Evolutionary conservation across 75 land plant genomes (phyloP).

Genomic region (Pinus taeda): DNA sequence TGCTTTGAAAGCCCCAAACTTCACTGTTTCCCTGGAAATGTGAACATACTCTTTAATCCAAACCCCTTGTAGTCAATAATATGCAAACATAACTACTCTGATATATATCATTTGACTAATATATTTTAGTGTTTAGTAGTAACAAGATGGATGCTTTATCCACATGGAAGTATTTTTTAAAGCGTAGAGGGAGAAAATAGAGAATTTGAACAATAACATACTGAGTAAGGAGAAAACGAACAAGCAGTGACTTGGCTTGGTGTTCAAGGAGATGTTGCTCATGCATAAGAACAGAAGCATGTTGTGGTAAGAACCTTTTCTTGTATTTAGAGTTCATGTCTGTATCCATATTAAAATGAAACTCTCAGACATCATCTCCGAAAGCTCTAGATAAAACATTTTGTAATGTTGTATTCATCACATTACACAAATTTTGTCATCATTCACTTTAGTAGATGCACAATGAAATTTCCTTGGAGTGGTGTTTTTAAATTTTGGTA

Average conservation of each 20-base stretch:
- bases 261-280: constrained; percentile 22
- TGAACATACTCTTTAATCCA: neutral
- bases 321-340: too few species aligned
- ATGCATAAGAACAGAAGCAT: constrained; percentile 90
- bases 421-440: too few species aligned
- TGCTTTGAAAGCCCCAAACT: neutral
- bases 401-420: too few species aligned
- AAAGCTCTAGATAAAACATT: too few species aligned
- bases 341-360: too few species aligned
- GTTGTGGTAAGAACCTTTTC: constrained; percentile 72
- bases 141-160: constrained; percentile 9
- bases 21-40: neutral
- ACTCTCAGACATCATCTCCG: too few species aligned
- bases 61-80: neutral
- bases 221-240: constrained; percentile 25
- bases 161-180: constrained; percentile 89
- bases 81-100: neutral
- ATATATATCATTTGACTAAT: neutral
- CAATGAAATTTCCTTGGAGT: too few species aligned
- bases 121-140: neutral
- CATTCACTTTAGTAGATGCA: too few species aligned
- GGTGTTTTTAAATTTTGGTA: too few species aligned
- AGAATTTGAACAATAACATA: constrained; percentile 69
- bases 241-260: constrained; percentile 58
- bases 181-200: constrained; percentile 88